Conservation (phyloP, 306 rosid species). For the Trifolium pratense region DNA sequence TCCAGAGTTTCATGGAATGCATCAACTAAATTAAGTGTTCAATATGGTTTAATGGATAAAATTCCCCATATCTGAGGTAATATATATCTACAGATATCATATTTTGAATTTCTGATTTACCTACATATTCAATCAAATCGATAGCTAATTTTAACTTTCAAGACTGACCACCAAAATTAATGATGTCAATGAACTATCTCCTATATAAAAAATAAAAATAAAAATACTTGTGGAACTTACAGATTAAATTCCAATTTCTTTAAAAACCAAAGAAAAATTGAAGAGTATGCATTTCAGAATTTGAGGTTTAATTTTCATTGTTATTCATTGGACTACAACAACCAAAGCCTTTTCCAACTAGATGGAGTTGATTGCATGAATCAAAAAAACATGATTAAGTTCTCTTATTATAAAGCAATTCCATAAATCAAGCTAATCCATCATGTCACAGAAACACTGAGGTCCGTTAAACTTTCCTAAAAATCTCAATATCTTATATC, state of each 20-base stretch:
- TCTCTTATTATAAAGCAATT: not conserved
- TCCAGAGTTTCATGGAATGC: no score
- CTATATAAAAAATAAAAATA: not conserved
- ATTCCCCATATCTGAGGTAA: not conserved
- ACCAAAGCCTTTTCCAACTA: not conserved
- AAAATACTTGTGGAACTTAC: not conserved
- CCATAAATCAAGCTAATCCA: conserved; percentile 9
- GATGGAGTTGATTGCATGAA: not conserved
- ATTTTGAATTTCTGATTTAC: conserved; percentile 16
- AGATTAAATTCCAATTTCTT: not conserved
- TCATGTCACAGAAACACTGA: not conserved
- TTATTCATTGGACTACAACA: not conserved
- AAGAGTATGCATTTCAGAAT: not conserved
- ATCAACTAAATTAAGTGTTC: no score
- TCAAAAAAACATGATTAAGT: not conserved
- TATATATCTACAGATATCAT: no score
- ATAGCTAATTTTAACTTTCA: conserved; percentile 1
- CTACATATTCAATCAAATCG: conserved; percentile 11
- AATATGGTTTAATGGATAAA: conserved; percentile 10
- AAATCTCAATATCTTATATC: no score
- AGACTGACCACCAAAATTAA: conserved; percentile 9
- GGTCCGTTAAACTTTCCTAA: conserved; percentile 2
- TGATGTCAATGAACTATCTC: not conserved
- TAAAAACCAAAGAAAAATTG: not conserved
- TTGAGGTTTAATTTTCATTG: conserved; percentile 12